Percentiles rank a stretch among this genome's conserved stretches.
These are phyloP conservation scores for Boeremia lycopersici DNA, from an alignment of 2,329 filamentous ascomycete genomes.

Conservation along the genomic window DNA sequence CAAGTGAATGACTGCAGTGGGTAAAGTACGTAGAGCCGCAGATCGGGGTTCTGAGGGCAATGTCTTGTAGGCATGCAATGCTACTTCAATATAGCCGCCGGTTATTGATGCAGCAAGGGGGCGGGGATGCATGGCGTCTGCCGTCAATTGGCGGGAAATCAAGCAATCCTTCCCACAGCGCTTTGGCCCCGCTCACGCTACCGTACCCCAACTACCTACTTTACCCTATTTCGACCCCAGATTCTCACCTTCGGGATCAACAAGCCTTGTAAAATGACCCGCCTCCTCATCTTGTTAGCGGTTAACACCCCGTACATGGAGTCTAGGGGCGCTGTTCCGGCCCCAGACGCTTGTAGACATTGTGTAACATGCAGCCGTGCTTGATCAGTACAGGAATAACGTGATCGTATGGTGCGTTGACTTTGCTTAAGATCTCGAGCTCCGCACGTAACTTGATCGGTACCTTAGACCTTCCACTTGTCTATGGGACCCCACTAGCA, in stretches of 20 bases:
- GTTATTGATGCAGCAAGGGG: neutral
- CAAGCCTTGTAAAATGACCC: conserved; percentile 15
- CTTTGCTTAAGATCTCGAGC: conserved; percentile 4
- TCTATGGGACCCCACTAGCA: neutral
- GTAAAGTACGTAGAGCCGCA: neutral
- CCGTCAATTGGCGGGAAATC: conserved; percentile 33
- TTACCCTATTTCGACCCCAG: conserved; percentile 20
- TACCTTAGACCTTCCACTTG: neutral
- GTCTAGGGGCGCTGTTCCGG: conserved; percentile 33
- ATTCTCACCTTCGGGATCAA: conserved; percentile 19
- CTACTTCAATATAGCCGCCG: conserved; percentile 9
- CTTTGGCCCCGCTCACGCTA: conserved; percentile 24
- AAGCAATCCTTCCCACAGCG: conserved; percentile 14
- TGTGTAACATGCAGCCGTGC: conserved; percentile 4
- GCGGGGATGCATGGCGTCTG: conserved; percentile 1
- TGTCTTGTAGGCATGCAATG: neutral
- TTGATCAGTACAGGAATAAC: conserved; percentile 19
- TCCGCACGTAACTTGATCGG: neutral
- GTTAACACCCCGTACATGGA: conserved; percentile 18
- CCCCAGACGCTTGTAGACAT: conserved; percentile 17
- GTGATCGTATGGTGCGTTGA: neutral
- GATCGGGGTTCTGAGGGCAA: neutral
- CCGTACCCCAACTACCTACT: conserved; percentile 23
- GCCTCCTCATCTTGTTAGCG: conserved; percentile 3
- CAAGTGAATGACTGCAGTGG: neutral